These are phyloP conservation scores for Pleurotus citrinopileatus DNA, from an alignment of 768 basidiomycete genomes.

Conservation along the genomic window DNA sequence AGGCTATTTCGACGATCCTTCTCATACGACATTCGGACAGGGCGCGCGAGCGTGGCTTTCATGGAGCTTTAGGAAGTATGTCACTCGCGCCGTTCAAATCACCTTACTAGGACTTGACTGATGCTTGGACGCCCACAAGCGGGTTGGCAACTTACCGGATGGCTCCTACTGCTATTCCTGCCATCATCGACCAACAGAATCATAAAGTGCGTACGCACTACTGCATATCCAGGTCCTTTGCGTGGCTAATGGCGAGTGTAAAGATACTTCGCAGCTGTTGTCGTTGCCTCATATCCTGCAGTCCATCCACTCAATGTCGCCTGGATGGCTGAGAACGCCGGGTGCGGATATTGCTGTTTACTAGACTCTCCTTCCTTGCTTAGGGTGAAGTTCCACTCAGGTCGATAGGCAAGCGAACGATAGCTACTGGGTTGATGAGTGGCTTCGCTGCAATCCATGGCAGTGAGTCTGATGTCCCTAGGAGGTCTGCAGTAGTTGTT, in stretches of 20 bases:
- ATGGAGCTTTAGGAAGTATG: background rate
- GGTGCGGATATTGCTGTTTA: background rate
- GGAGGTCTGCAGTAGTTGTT: no score
- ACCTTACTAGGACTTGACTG: no score
- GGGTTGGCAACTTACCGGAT: conserved; percentile 7
- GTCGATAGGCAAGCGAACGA: conserved; percentile 5
- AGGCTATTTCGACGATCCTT: conserved; percentile 11
- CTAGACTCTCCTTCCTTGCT: background rate
- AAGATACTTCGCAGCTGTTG: conserved; percentile 9
- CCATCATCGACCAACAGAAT: background rate
- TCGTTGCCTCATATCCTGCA: conserved; percentile 7
- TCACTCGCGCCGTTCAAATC: background rate
- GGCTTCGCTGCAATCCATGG: conserved; percentile 13
- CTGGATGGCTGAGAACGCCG: conserved; percentile 11
- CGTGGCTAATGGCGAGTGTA: background rate
- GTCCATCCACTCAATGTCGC: conserved; percentile 10
- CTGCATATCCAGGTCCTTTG: background rate
- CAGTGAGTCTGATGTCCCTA: background rate
- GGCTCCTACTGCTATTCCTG: conserved; percentile 4
- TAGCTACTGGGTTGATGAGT: conserved; percentile 11
- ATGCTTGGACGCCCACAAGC: background rate
- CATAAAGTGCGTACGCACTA: background rate
- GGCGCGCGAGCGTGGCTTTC: conserved; percentile 11
- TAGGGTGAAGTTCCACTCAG: background rate
- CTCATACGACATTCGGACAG: conserved; percentile 14